Conservation (phyloP, 1,284 basidiomycete species). For the Heterobasidion irregulare region DNA sequence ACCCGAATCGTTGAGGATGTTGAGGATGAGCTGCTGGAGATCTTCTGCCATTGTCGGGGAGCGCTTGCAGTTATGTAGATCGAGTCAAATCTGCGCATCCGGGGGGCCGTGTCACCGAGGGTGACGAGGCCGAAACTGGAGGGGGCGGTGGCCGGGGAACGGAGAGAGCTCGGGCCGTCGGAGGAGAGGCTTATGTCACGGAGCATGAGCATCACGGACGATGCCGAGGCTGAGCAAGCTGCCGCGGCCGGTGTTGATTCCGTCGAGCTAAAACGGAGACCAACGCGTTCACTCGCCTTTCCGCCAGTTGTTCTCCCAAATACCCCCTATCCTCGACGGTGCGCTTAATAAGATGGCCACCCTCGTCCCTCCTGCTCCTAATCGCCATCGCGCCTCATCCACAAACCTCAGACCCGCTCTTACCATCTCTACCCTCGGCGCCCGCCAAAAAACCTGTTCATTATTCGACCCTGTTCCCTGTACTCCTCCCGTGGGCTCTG, state of each 20-base stretch:
- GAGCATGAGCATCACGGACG: neutral
- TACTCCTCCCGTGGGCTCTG: slow-evolving; percentile 16
- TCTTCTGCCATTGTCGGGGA: slow-evolving; percentile 52
- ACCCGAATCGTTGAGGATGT: slow-evolving; percentile 53
- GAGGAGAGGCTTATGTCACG: neutral
- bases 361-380: slow-evolving; percentile 26
- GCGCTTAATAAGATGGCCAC: slow-evolving; percentile 12
- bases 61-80: neutral
- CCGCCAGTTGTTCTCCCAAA: neutral
- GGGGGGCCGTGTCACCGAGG: neutral
- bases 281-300: neutral
- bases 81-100: neutral
- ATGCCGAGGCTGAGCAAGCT: neutral
- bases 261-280: neutral
- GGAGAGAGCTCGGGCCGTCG: neutral
- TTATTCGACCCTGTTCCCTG: slow-evolving; percentile 22
- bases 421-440: slow-evolving; percentile 42
- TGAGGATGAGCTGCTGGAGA: slow-evolving; percentile 75
- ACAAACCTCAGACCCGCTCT: slow-evolving; percentile 49
- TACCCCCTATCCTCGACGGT: neutral
- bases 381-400: slow-evolving; percentile 50
- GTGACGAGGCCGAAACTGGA: neutral
- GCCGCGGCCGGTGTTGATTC: neutral
- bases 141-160: neutral
- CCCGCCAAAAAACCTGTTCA: slow-evolving; percentile 37